Base-by-base conservation (phyloP, 805 yeast genomes). In the Candida orba region DNA sequence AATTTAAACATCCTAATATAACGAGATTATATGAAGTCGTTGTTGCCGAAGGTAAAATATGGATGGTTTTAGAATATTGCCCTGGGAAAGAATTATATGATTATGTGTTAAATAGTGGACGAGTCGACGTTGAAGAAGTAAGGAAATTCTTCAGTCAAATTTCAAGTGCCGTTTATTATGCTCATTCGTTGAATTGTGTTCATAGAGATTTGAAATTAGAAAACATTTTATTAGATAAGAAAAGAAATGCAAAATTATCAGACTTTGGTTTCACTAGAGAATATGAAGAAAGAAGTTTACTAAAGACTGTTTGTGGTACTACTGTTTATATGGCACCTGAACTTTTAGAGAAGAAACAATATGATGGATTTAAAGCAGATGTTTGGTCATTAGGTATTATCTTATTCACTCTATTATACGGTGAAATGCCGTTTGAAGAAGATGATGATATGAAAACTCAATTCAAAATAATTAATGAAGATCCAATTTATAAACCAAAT, bases 301-400 rank as follows among this genome's bases (percentile, higher is more conserved):
- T 91, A 30, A 84, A 82, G 40, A 93, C 96, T 0, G 72, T 89
- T 2, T 91, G 99, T 64, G 99, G 99, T 3, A 91, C 98, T 0
- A 79, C 89, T 1, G 95, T 88, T 4, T 91, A 91, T 60, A 90
- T 91, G 96, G 96, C 99, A 0, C 99, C 99, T 0, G 99, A 91
- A 59, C 68, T 93, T 48, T 68, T 90, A 15, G 68, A 70, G 43
- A 73, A 79, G 48, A 73, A 76, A 47, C 79, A 80, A 37, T 89
- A 89, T 60, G 79, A 79, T 35, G 98, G 97, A 0, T 73, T 78
- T 50, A 81, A 83, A 52, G 79, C 81, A 2, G 99, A 91, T 59
- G 79, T 85, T 7, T 91, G 99, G 99, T 78, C 96, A 0, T 64
- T 91, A 49, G 99, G 99, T 1, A 77, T 93, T 10, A 88, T 93